Conservation (phyloP, 2,329 filamentous ascomycete species). For the Dothistroma pini region DNA sequence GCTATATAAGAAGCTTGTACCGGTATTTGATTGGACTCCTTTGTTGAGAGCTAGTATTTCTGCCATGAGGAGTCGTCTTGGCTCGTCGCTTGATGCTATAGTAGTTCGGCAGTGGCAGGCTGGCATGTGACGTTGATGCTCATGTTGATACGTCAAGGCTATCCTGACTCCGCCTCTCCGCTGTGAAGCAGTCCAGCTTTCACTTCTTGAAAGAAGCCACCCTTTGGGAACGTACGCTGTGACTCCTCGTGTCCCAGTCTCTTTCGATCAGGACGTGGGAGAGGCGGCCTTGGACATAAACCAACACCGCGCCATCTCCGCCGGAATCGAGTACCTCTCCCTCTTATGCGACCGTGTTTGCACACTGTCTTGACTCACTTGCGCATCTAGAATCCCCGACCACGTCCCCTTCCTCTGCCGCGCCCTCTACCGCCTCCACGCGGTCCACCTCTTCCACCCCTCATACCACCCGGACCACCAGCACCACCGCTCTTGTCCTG, state of each 20-base stretch:
- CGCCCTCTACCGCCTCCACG: slow-evolving; percentile 40
- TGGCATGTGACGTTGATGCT: neutral
- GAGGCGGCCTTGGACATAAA: neutral
- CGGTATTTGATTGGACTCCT: too few relatives aligned
- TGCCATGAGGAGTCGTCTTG: too few relatives aligned
- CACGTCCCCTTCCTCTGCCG: slow-evolving; percentile 35
- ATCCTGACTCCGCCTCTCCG: neutral
- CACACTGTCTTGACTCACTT: neutral
- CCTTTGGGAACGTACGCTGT: neutral
- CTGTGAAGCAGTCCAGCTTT: neutral
- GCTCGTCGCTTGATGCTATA: neutral
- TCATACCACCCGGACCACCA: slow-evolving; percentile 31
- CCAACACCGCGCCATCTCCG: neutral
- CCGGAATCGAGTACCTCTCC: neutral
- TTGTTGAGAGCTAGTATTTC: too few relatives aligned
- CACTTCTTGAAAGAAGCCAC: neutral
- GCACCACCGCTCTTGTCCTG: slow-evolving; percentile 43
- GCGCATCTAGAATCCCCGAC: slow-evolving; percentile 20
- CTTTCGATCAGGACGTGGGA: neutral
- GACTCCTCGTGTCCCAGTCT: neutral
- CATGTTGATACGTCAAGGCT: neutral
- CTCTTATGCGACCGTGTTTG: neutral
- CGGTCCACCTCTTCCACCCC: slow-evolving; percentile 50
- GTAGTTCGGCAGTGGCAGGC: neutral
- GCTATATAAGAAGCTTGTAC: too few relatives aligned